phyloP scores from a whole-genome alignment of 2,329 filamentous ascomycete genomes.

The Paecilomyces sp. region DNA sequence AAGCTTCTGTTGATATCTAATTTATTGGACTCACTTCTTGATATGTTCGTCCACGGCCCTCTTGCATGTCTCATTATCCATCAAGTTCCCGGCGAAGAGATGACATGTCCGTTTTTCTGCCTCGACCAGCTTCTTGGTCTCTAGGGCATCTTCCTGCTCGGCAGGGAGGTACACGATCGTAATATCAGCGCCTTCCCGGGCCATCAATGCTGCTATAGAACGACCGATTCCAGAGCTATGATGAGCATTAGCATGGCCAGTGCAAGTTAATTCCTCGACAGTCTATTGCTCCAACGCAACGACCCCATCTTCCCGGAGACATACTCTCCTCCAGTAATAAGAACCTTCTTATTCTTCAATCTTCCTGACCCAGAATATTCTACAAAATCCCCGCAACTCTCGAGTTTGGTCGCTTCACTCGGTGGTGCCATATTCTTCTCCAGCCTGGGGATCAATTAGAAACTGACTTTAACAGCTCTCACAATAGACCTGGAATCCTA shows the following conservation, averaged over 20 bases:
- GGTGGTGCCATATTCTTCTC: constrained; percentile 19
- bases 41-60: constrained; percentile 48
- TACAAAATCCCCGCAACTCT: constrained; percentile 15
- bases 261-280: not conserved
- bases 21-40: constrained; percentile 27
- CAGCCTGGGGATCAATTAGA: constrained; percentile 2
- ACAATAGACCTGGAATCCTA: constrained; percentile 5
- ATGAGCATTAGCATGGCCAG: not conserved
- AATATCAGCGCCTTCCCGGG: constrained; percentile 51
- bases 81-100: constrained; percentile 44
- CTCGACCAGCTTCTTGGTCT: constrained; percentile 47
- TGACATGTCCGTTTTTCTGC: constrained; percentile 43
- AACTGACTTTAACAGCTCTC: not conserved
- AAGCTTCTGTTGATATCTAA: not conserved
- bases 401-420: constrained; percentile 28
- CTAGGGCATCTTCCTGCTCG: constrained; percentile 50
- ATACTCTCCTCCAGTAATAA: constrained; percentile 53
- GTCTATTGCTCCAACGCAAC: too few relatives aligned
- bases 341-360: constrained; percentile 43
- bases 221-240: constrained; percentile 49
- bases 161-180: constrained; percentile 50
- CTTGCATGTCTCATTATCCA: constrained; percentile 44
- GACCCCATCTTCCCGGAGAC: constrained; percentile 11
- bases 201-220: constrained; percentile 49
- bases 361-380: constrained; percentile 43